Evolutionary conservation across 2,329 filamentous ascomycete species (phyloP).

Genomic region (Hymenoscyphus salicellus): DNA sequence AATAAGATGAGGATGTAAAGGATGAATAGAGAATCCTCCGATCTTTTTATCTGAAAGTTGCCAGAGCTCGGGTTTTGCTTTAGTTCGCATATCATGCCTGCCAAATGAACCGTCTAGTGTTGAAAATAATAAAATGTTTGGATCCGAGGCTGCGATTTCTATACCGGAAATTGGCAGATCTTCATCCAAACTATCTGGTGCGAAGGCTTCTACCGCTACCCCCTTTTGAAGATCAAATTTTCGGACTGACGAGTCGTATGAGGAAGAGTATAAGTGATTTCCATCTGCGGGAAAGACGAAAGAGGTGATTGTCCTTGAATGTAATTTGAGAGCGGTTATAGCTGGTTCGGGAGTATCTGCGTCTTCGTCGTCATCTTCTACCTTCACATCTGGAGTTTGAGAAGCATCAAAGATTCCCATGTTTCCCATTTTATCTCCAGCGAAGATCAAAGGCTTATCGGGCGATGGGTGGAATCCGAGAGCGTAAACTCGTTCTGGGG

Average conservation of each 20-base stretch:
- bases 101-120: conserved; percentile 80
- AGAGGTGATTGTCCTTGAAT: conserved; percentile 81
- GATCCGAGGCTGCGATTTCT: conserved; percentile 69
- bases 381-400: conserved; percentile 56
- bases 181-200: conserved; percentile 63
- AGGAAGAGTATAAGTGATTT: conserved; percentile 76
- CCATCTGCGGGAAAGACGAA: conserved; percentile 74
- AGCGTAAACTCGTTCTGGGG: conserved; percentile 80
- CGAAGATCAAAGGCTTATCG: conserved; percentile 85
- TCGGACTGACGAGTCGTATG: conserved; percentile 89
- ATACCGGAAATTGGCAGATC: conserved; percentile 82
- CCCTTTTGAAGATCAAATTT: conserved; percentile 81
- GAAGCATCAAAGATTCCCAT: conserved; percentile 89
- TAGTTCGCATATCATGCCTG: conserved; percentile 70
- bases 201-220: conserved; percentile 76
- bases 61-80: conserved; percentile 63
- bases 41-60: conserved; percentile 88
- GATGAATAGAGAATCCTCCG: conserved; percentile 85
- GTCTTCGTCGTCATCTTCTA: conserved; percentile 63
- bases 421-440: conserved; percentile 89
- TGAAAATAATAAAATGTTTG: conserved; percentile 79
- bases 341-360: conserved; percentile 65
- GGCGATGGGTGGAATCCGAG: conserved; percentile 84
- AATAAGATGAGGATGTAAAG: conserved; percentile 73
- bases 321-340: conserved; percentile 88